These are phyloP conservation scores for Hibiscus tridactylites DNA, from an alignment of 345 rosid genomes.

Conservation along the genomic window DNA sequence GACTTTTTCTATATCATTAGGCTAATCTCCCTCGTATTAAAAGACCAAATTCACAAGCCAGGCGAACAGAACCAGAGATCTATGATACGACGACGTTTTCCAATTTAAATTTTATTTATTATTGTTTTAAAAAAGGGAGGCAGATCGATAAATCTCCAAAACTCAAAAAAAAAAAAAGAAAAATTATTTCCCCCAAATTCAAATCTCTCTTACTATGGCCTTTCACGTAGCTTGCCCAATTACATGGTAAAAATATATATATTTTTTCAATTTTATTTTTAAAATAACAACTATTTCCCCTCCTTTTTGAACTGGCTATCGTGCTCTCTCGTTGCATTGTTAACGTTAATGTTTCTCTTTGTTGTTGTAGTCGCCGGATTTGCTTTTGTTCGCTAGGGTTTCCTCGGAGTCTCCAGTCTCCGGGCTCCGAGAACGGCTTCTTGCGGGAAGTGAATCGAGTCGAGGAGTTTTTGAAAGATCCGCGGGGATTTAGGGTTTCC, in stretches of 20 bases:
- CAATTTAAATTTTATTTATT: too few relatives aligned
- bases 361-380: constrained; percentile 56
- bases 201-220: neutral
- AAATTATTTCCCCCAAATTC: too few relatives aligned
- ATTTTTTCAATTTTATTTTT: neutral
- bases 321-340: neutral
- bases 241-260: neutral
- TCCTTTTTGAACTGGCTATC: neutral
- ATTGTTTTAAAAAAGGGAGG: neutral
- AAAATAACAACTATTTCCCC: neutral
- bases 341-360: constrained; percentile 6
- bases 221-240: neutral
- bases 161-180: too few relatives aligned
- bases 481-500: constrained; percentile 44
- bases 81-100: too few relatives aligned
- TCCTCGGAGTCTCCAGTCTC: constrained; percentile 46
- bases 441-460: constrained; percentile 40
- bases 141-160: neutral
- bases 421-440: constrained; percentile 35
- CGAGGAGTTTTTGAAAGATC: constrained; percentile 42
- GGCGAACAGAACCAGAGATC: too few relatives aligned
- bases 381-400: constrained; percentile 90
- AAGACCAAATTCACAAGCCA: too few relatives aligned
- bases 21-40: too few relatives aligned
- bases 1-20: too few relatives aligned